Base-by-base conservation (phyloP, 169 alveolate genomes). In the Plasmodium berghei region DNA sequence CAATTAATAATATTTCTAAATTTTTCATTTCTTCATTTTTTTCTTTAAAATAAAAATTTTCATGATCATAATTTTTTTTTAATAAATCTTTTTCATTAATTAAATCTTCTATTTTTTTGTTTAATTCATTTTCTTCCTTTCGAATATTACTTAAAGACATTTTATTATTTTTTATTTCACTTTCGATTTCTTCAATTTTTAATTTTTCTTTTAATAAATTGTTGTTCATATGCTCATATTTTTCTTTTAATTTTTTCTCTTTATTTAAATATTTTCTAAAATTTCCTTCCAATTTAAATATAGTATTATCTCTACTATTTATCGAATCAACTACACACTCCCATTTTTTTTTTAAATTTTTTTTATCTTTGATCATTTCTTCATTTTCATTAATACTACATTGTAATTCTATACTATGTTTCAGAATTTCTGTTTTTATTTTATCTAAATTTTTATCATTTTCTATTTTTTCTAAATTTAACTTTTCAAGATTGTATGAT, bases 271-370 rank as follows among this genome's bases (percentile, higher is more conserved):
- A 66, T 67, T 67, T 80, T 42, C 20, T 20, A 46, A 55, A 80
- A 20, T 80, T 71, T 2, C 56, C 83, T 42, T 80, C 85, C 55
- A 80, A 80, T 67, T 66, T 67, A 46, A 46, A 67, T 10, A 80
- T 67, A n/a, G 90, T 80, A 5, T 67, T 14, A 59, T 80, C 90
- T 48, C 90, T 80, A 22, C 69, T 66, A 66, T 54, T 48, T 55
- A 80, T 80, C 18, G 72, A 18, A 62, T 80, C 73, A 12, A 80
- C 63, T 20, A 80, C 24, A 34, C 90, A 80, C 16, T 54, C 40
- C 72, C 83, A 80, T 28, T 80, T 80, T 22, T 59, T 54, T 54
- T 18, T 18, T 18, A 80, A 45, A 40, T 80, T 45, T 66, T 80
- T 80, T 66, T 55, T 80, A 14, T 80, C 90, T 55, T 80, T 63